phyloP scores from a whole-genome alignment of 176 grass and related monocot genomes.

The Microstegium vimineum region DNA sequence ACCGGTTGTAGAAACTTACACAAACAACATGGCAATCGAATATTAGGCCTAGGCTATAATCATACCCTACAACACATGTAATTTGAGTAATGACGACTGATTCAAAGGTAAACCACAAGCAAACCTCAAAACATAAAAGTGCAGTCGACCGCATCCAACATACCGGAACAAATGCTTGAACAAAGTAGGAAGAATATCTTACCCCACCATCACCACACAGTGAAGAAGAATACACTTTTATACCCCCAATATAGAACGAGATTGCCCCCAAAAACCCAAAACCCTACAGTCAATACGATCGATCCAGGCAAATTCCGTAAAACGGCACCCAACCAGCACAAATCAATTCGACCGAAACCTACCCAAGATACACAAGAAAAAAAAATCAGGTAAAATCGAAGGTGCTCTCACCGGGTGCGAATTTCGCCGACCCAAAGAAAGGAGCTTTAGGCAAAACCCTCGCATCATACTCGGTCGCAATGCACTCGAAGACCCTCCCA shows the following conservation, averaged over 20 bases:
- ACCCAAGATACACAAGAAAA: neutral
- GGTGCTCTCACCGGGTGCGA: neutral
- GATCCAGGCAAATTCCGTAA: neutral
- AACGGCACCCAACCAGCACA: neutral
- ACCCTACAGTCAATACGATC: neutral
- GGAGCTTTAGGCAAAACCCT: neutral
- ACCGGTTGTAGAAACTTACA: neutral
- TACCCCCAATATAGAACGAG: neutral
- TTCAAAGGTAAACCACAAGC: neutral
- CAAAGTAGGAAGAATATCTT: neutral
- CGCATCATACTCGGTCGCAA: neutral
- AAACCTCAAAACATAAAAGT: neutral
- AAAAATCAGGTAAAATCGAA: neutral
- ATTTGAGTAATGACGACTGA: neutral
- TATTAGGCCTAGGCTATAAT: neutral
- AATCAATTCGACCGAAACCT: neutral
- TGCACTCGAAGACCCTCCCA: neutral
- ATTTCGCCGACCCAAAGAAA: neutral
- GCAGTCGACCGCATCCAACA: too few relatives aligned
- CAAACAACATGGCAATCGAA: neutral
- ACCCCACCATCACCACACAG: neutral
- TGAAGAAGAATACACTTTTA: neutral
- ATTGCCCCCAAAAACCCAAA: slow-evolving; percentile 18
- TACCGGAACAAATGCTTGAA: neutral
- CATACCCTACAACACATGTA: neutral